Conservation (phyloP, 2,329 filamentous ascomycete genomes). For the Claviceps pusilla region DNA sequence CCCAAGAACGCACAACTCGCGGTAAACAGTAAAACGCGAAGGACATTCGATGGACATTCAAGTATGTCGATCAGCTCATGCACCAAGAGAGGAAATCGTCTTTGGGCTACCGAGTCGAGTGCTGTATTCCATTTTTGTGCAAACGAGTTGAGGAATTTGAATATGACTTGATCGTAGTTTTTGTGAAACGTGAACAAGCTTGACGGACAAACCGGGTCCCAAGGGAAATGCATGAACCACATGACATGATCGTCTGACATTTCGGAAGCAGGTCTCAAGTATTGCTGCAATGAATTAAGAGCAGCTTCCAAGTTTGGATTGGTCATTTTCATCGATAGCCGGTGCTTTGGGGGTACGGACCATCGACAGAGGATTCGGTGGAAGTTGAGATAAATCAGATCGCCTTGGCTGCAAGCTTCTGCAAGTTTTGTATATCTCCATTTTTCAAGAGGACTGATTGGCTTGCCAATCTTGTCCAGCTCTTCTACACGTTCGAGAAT, state of each 20-base stretch:
- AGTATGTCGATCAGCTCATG: conserved; percentile 13
- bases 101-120: conserved; percentile 4
- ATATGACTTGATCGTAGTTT: conserved; percentile 4
- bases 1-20: conserved; percentile 15
- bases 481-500: background rate
- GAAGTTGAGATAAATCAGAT: conserved; percentile 48
- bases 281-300: conserved; percentile 7
- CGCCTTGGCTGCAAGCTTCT: conserved; percentile 38
- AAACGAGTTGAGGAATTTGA: conserved; percentile 13
- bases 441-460: conserved; percentile 22
- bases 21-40: conserved; percentile 16
- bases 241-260: background rate
- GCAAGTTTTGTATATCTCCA: conserved; percentile 38
- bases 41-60: conserved; percentile 12
- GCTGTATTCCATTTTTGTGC: conserved; percentile 10
- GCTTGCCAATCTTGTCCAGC: background rate
- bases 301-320: conserved; percentile 9
- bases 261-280: background rate
- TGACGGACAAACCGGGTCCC: background rate
- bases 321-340: conserved; percentile 6
- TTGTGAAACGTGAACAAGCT: background rate
- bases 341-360: conserved; percentile 24
- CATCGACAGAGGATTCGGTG: conserved; percentile 52
- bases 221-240: conserved; percentile 1
- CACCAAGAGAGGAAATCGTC: conserved; percentile 15